Base-by-base conservation (phyloP, 257 asterid species). In the Nicotiana tabacum region DNA sequence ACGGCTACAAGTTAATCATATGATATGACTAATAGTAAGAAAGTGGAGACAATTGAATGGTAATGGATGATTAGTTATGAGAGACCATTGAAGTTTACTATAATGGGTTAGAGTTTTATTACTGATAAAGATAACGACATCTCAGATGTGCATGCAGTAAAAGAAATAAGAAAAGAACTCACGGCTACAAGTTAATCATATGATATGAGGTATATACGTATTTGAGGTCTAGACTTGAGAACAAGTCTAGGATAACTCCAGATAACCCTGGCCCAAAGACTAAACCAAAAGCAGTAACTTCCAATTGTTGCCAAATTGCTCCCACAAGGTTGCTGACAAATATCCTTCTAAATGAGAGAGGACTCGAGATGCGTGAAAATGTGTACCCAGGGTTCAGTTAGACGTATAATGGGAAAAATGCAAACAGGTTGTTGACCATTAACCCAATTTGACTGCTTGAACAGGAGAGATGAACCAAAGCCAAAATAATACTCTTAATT, bases 401-500 rank as follows among this genome's bases (percentile, higher is more conserved):
- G 58, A 51, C 64, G 32, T 39, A 24, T 4, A 64, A 60, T 62
- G 65, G 15, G 51, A 56, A 11, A 67, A 27, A 80, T 51, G 46
- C 77, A 24, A 82, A 82, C 51, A 35, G 78, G 80, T 15, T 13
- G 61, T 48, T 51, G 80, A 9, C 46, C 46, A 76, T 51, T 58
- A 51, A 51, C 46, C 64, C 1, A 33, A 65, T 32, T 60, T 76
- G 53, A 33, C 46, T 30, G 64, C 37, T 61, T 37, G 64, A 66
- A 13, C 37, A 77, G 33, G 6, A 56, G 48, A 30, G 68, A 37
- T 51, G 37, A 66, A 39, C 60, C 68, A 76, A 74, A 64, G 21
- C 56, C 37, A 61, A 10, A 74, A 43, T 17, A 9, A 48, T 55
- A 30, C 78, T 68, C 65, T 33, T 33, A 35, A 80, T 77, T 92